These are phyloP conservation scores for Magnolia sinica DNA, from an alignment of 164 flowering plant species.

Conservation along the genomic window DNA sequence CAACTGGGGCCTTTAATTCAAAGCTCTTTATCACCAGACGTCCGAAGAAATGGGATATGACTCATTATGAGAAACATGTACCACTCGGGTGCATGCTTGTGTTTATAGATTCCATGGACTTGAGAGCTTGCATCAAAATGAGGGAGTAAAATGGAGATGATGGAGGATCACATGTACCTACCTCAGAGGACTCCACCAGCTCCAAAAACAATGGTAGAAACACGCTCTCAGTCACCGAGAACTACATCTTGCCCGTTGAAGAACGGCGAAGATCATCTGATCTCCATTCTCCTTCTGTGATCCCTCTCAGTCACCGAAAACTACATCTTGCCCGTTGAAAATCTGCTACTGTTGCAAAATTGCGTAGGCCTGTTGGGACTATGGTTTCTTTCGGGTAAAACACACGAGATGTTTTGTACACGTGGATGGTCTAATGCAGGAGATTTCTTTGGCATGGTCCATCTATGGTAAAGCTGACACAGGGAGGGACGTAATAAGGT, in stretches of 20 bases:
- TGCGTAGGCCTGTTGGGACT: neutral
- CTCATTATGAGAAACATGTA: too few species aligned
- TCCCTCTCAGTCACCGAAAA: neutral
- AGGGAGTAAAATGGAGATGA: neutral
- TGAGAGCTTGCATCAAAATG: too few species aligned
- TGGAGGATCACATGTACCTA: neutral
- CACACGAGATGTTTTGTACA: neutral
- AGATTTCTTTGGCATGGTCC: neutral
- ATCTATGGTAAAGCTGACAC: too few species aligned
- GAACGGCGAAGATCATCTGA: neutral
- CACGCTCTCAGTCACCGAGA: neutral
- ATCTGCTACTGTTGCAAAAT: neutral
- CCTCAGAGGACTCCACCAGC: too few species aligned
- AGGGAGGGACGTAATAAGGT: too few species aligned
- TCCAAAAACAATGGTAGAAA: too few species aligned
- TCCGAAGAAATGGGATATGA: too few species aligned
- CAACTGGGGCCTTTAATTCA: too few species aligned
- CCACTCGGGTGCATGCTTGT: too few species aligned
- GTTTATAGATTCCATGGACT: too few species aligned
- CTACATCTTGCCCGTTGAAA: neutral
- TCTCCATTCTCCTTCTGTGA: neutral
- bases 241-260: neutral
- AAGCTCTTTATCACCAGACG: too few species aligned
- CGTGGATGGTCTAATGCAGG: neutral
- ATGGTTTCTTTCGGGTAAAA: slow-evolving; percentile 4